Evolutionary conservation across 2,329 filamentous ascomycete species (phyloP).

Genomic region (Leptosphaerulina australis): DNA sequence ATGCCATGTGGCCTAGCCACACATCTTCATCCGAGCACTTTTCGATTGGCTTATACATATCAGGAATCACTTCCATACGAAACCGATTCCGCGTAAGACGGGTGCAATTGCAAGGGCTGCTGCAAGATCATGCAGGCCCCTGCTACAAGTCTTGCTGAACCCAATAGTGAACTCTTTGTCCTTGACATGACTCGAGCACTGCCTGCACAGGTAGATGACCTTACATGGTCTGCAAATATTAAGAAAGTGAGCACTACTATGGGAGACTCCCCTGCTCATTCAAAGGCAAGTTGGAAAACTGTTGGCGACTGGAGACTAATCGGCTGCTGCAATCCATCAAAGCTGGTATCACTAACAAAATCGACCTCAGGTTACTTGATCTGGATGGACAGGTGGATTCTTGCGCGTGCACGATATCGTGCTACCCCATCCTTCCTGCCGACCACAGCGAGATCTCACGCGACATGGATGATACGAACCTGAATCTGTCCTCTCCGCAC

Average conservation of each 20-base stretch:
- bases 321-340: not conserved
- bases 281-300: no score
- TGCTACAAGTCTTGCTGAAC: not conserved
- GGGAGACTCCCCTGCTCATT: not conserved
- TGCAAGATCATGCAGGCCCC: slow-evolving; percentile 17
- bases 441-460: not conserved
- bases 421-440: not conserved
- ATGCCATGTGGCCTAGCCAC: not conserved
- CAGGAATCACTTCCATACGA: not conserved
- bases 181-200: not conserved
- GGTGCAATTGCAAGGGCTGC: slow-evolving; percentile 1
- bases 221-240: not conserved
- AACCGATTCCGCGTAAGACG: not conserved
- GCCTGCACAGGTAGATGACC: not conserved
- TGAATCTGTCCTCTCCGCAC: not conserved
- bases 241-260: not conserved
- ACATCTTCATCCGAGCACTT: not conserved
- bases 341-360: not conserved
- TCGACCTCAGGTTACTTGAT: not conserved
- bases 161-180: not conserved
- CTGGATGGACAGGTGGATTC: not conserved
- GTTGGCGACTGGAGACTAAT: not conserved
- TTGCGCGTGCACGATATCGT: not conserved
- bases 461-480: not conserved
- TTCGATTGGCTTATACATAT: not conserved